A percentile compares a stretch with the other conserved stretches of the same genome.
phyloP scores from a whole-genome alignment of 257 asterid species.

The Nicotiana benthamiana region DNA sequence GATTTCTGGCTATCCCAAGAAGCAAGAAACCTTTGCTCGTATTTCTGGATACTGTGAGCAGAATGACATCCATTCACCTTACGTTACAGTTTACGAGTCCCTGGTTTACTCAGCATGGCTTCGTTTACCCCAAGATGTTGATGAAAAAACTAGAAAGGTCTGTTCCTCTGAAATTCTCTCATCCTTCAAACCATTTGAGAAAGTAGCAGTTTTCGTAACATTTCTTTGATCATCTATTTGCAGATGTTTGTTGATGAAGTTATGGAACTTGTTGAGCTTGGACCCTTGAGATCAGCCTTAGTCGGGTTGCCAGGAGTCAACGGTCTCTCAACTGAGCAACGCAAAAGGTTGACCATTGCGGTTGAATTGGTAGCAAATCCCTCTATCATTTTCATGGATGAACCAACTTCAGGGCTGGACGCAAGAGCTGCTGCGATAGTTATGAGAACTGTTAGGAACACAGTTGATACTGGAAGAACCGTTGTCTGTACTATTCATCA shows the following conservation, averaged over 20 bases:
- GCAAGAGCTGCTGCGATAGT: slow-evolving; percentile 77
- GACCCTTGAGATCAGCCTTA: slow-evolving; percentile 36
- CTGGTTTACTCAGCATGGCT: slow-evolving; percentile 60
- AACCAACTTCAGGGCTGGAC: slow-evolving; percentile 63
- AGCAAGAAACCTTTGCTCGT: slow-evolving; percentile 62
- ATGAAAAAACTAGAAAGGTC: slow-evolving; percentile 41
- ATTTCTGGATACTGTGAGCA: slow-evolving; percentile 70
- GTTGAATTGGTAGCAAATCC: slow-evolving; percentile 66
- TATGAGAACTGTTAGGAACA: slow-evolving; percentile 62
- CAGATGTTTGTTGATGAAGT: slow-evolving; percentile 52
- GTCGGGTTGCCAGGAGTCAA: slow-evolving; percentile 60
- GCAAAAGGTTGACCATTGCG: slow-evolving; percentile 65
- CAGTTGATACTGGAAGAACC: slow-evolving; percentile 57
- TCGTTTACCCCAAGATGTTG: slow-evolving; percentile 41
- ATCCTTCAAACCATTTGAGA: background rate
- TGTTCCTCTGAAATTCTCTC: background rate
- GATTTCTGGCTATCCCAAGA: slow-evolving; percentile 58
- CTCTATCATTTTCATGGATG: slow-evolving; percentile 68
- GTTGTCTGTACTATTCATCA: slow-evolving; percentile 74
- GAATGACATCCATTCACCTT: slow-evolving; percentile 62
- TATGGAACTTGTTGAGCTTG: slow-evolving; percentile 61
- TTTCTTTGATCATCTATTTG: background rate
- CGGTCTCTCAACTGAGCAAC: slow-evolving; percentile 65
- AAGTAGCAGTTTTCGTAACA: background rate
- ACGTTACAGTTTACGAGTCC: slow-evolving; percentile 54